Evolutionary conservation across 306 rosid genomes (phyloP).

Genomic region (Trifolium subterraneum): DNA sequence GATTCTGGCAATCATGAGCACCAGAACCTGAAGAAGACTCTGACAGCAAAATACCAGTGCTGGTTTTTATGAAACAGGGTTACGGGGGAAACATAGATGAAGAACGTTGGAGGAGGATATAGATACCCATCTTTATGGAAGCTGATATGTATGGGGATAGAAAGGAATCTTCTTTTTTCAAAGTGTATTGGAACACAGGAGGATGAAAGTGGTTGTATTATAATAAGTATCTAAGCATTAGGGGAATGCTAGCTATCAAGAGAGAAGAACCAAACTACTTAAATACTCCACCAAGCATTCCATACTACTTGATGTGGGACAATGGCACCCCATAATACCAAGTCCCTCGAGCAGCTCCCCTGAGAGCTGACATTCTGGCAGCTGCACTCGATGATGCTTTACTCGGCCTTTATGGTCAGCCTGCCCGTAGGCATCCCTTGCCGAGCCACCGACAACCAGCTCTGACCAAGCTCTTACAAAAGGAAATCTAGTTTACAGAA

Average conservation of each 20-base stretch:
- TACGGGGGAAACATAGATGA: not conserved
- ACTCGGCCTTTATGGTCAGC: too few species aligned
- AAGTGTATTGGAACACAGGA: not conserved
- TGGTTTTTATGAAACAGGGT: not conserved
- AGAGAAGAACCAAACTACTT: not conserved
- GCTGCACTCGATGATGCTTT: too few species aligned
- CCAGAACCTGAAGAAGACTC: slow-evolving; percentile 1
- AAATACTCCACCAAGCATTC: too few species aligned
- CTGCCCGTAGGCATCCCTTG: too few species aligned
- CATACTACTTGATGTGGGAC: not conserved
- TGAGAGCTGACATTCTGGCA: too few species aligned
- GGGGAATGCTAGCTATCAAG: not conserved
- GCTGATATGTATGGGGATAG: not conserved
- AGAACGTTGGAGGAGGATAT: not conserved
- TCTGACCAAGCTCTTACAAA: too few species aligned
- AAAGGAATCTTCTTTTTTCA: not conserved
- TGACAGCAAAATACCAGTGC: not conserved
- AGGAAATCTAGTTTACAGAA: not conserved
- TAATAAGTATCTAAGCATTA: not conserved
- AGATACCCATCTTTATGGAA: not conserved
- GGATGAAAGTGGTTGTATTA: not conserved
- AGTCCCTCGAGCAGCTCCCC: not conserved
- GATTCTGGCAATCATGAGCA: not conserved
- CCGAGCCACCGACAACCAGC: too few species aligned
- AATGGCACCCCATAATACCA: not conserved